Base-by-base conservation (phyloP, 306 rosid genomes). In the Castanea sativa region DNA sequence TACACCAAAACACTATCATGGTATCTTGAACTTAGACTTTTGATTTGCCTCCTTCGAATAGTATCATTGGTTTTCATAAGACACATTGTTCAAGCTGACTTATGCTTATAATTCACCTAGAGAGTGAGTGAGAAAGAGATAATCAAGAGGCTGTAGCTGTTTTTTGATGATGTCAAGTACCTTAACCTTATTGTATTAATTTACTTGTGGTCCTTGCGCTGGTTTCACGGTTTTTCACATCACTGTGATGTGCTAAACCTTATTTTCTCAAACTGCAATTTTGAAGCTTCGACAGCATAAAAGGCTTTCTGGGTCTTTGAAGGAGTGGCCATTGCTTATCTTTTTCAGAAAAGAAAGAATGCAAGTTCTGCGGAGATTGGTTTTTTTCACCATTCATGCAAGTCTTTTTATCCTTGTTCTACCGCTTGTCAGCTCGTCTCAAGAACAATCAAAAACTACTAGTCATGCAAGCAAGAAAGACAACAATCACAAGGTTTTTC, bases 361-460 rank as follows among this genome's bases (percentile, higher is more conserved):
- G 92, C 51, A 69, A 23, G 60, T 84, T 71, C 79, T 78, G 55
- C 78, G 76, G 78, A 89, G 78, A 71, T 71, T 83, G 70, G 61
- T 71, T 85, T 82, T 52, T 86, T 85, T 88, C 61, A 71, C 73
- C 82, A 77, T 90, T 70, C 86, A 67, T 19, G 69, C 81, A 60
- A 69, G 77, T 76, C 25, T 92, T 80, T 64, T 87, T 65, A 76
- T 89, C 78, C 27, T 86, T 79, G 60, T 83, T 71, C 76, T 83
- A 4, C 80, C 84, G 21, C 71, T 79, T 55, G 79, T 81, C 60
- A 67, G 71, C 45, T 86, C 93, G 65, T 89, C 97, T 14, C 91
- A 83, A 64, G 89, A 85, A 56, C 83, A 64, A 55, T 33, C 49
- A 12, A 76, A 89, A 58, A 72, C 68, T 53, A 61, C 10, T 64